These are phyloP conservation scores for Pichia phayaonensis DNA, from an alignment of 805 yeast species.

Conservation along the genomic window DNA sequence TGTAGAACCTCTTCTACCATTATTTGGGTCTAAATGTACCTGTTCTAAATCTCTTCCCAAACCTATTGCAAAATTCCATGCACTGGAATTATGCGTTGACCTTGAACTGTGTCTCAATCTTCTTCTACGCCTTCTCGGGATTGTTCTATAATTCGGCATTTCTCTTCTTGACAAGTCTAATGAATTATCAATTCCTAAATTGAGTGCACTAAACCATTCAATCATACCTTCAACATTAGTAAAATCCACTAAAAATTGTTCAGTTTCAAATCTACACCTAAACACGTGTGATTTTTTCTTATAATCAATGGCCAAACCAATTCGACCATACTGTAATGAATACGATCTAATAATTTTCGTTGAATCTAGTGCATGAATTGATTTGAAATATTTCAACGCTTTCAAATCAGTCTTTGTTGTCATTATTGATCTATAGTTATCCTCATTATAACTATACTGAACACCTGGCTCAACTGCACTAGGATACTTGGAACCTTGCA, in stretches of 20 bases:
- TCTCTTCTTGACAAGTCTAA: slow-evolving; percentile 67
- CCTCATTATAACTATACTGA: slow-evolving; percentile 8
- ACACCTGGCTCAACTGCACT: slow-evolving; percentile 1
- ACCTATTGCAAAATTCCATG: neutral
- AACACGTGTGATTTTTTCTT: slow-evolving; percentile 60
- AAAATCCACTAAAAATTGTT: slow-evolving; percentile 70
- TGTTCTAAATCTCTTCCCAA: neutral
- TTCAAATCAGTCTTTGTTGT: slow-evolving; percentile 24
- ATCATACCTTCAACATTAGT: slow-evolving; percentile 57
- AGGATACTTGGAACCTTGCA: neutral
- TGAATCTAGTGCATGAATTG: slow-evolving; percentile 23
- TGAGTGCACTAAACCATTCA: slow-evolving; percentile 68
- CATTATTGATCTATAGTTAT: slow-evolving; percentile 20
- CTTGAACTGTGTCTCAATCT: slow-evolving; percentile 20
- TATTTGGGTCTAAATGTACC: neutral
- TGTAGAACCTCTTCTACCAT: neutral
- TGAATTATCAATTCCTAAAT: slow-evolving; percentile 71
- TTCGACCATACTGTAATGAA: slow-evolving; percentile 74
- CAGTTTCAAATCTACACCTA: slow-evolving; percentile 73
- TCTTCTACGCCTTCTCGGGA: slow-evolving; percentile 63
- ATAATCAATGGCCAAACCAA: slow-evolving; percentile 85
- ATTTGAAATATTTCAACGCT: slow-evolving; percentile 16
- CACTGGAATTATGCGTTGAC: slow-evolving; percentile 17
- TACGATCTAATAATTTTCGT: slow-evolving; percentile 49
- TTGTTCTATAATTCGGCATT: slow-evolving; percentile 69